Evolutionary conservation across 441 rosid genomes (phyloP).

Genomic region (Cnidoscolus chayamansa): DNA sequence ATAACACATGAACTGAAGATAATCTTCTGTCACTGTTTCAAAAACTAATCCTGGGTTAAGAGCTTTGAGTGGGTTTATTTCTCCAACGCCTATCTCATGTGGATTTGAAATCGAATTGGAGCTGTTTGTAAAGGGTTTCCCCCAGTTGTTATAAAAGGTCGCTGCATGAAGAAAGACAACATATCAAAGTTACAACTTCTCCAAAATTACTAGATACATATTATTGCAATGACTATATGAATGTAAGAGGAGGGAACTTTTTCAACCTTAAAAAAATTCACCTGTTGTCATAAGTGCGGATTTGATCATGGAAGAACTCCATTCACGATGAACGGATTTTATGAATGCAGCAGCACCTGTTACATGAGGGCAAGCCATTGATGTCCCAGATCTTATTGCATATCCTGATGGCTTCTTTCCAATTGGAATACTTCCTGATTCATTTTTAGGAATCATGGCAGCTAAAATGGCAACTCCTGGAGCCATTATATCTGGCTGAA

Average conservation of each 20-base stretch:
- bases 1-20: constrained; percentile 59
- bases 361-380: constrained; percentile 89
- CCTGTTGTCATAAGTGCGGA: constrained; percentile 89
- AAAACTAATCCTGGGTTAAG: constrained; percentile 71
- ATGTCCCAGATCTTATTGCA: constrained; percentile 64
- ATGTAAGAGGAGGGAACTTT: too few relatives aligned
- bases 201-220: too few relatives aligned
- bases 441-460: constrained; percentile 43
- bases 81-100: constrained; percentile 69
- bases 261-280: constrained; percentile 8
- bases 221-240: neutral
- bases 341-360: constrained; percentile 65
- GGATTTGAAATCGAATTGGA: constrained; percentile 43
- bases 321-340: constrained; percentile 46
- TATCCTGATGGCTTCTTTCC: constrained; percentile 35
- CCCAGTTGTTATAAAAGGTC: constrained; percentile 40
- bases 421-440: constrained; percentile 25
- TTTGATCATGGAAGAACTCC: constrained; percentile 70
- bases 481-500: constrained; percentile 72
- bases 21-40: constrained; percentile 49
- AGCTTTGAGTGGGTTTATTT: constrained; percentile 52
- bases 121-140: constrained; percentile 42
- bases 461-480: constrained; percentile 72
- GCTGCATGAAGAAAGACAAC: constrained; percentile 40
- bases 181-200: neutral